Percentiles rank a stretch among this genome's conserved stretches.
Evolutionary conservation across 352 stramenopile species (phyloP).

Genomic region (Globisporangium cederbergense): DNA sequence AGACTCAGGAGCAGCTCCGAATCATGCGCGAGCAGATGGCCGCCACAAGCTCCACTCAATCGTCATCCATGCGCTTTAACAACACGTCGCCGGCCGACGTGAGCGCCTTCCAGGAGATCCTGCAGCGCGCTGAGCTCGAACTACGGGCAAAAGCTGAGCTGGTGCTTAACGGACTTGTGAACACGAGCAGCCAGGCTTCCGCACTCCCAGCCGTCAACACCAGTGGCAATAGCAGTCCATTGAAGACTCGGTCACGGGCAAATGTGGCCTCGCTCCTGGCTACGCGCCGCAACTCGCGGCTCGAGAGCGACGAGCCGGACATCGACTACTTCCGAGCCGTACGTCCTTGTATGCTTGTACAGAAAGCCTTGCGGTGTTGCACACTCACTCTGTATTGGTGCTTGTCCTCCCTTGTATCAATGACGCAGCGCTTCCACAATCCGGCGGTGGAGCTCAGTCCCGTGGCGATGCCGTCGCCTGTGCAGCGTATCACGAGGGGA

Average conservation of each 20-base stretch:
- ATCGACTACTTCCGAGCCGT: constrained; percentile 53
- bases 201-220: constrained; percentile 21
- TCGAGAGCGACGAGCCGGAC: constrained; percentile 18
- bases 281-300: constrained; percentile 1
- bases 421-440: constrained; percentile 38
- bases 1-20: constrained; percentile 79
- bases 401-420: not conserved
- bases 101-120: constrained; percentile 59
- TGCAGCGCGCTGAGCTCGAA: constrained; percentile 65
- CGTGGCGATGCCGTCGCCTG: constrained; percentile 6
- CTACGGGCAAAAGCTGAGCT: constrained; percentile 79
- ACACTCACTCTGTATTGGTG: not conserved
- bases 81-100: constrained; percentile 30
- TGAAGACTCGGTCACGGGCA: constrained; percentile 4
- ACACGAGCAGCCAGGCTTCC: constrained; percentile 30
- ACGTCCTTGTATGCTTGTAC: not conserved
- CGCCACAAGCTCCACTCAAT: constrained; percentile 11
- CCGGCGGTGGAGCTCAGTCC: constrained; percentile 27
- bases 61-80: constrained; percentile 22
- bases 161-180: constrained; percentile 67
- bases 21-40: constrained; percentile 71
- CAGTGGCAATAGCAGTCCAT: constrained; percentile 11
- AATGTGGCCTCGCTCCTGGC: constrained; percentile 22
- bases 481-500: constrained; percentile 26
- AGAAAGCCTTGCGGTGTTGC: too few relatives aligned